These are phyloP conservation scores for Castanea mollissima DNA, from an alignment of 306 rosid species.

Conservation along the genomic window DNA sequence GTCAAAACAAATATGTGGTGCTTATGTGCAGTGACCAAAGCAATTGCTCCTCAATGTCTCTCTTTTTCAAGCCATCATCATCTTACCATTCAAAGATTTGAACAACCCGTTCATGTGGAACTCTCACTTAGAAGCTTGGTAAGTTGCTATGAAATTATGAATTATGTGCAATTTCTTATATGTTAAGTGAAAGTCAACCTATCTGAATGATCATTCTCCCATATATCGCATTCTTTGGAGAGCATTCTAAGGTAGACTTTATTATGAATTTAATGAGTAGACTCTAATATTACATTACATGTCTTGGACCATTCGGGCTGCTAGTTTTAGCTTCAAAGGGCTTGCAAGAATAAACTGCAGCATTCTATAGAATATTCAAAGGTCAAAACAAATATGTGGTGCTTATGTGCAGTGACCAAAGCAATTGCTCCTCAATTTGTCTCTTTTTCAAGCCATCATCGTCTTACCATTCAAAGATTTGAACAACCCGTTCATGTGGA, in stretches of 20 bases:
- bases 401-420: constrained; percentile 32
- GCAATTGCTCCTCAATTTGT: neutral
- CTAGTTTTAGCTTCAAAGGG: constrained; percentile 55
- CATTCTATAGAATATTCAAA: constrained; percentile 66
- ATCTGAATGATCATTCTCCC: no score
- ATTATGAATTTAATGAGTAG: no score
- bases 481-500: constrained; percentile 44
- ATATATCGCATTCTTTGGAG: no score
- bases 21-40: constrained; percentile 33
- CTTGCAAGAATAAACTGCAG: constrained; percentile 62
- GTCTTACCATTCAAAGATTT: neutral
- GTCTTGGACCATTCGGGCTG: constrained; percentile 72
- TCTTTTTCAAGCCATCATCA: neutral
- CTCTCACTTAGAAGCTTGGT: constrained; percentile 74
- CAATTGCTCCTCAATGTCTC: neutral
- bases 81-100: neutral
- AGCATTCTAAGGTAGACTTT: no score
- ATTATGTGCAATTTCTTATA: no score
- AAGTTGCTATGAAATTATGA: constrained; percentile 18
- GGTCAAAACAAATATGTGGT: constrained; percentile 41
- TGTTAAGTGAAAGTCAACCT: no score
- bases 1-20: constrained; percentile 41
- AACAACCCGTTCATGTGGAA: constrained; percentile 44
- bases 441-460: neutral
- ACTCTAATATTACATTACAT: no score